Evolutionary conservation across 768 basidiomycete genomes (phyloP), one percentile per base, ranked within the genome.

Genomic region (Tricholoma sp.): DNA sequence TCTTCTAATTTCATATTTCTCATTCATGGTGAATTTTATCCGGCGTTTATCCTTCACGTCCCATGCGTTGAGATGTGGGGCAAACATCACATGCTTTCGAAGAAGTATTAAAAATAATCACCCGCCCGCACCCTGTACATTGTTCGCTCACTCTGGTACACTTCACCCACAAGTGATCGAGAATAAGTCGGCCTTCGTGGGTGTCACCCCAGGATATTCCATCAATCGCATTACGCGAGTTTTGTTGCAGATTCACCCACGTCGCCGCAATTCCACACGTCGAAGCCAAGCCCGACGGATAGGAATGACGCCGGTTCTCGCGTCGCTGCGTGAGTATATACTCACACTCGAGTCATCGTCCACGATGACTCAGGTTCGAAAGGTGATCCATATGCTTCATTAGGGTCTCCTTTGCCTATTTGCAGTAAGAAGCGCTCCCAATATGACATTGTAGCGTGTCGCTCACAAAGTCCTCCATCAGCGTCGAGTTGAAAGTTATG

Each of bases 271-370:
- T 28, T 17, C 9, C 18, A 49, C 41, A 52, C 51, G 31, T 28
- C 12, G 36, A 52, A 53, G 20, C n/a, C 15, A 17, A 53, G 15
- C 29, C 32, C 15, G 29, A 17, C 41, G 15, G 13, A 11, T 8
- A 32, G n/a, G 39, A 53, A 53, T 36, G 36, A 3, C 8, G 8
- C 18, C 6, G 41, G 18, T 55, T 65, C 63, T 60, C 64, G 63
- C 65, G 61, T 60, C 60, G 44, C 34, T 57, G 53, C 63, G 65
- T 65, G 65, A 55, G 65, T 68, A 51, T 52, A 41, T 53, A 60
- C 59, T 45, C 57, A 58, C 61, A 57, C 10, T 50, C 39, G 57
- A 42, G 51, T 45, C 31, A 50, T 10, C 24, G 24, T 47, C 13
- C 18, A 28, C 15, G 17, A 6, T 65, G 63, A 66, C 64, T 65